Conservation (phyloP, 306 rosid species). For the Lathyrus oleraceus region DNA sequence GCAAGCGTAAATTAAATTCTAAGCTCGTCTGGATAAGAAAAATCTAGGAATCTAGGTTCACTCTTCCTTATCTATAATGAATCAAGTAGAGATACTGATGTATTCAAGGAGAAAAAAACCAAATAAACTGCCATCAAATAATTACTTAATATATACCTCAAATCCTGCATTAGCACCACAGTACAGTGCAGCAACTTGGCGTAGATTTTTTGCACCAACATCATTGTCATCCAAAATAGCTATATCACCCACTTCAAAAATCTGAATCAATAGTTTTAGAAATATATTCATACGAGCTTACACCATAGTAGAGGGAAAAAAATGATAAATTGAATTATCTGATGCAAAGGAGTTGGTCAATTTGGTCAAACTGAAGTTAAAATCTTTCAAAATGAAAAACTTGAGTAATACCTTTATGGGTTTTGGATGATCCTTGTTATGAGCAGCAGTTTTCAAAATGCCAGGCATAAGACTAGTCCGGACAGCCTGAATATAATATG, state of each 20-base stretch:
- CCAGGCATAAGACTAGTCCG: conserved; percentile 93
- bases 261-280: conserved; percentile 46
- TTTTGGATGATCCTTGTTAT: conserved; percentile 92
- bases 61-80: neutral
- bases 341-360: conserved; percentile 1
- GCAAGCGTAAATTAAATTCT: neutral
- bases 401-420: conserved; percentile 73
- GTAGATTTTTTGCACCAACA: conserved; percentile 81
- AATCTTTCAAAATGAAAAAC: conserved; percentile 10
- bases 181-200: conserved; percentile 77
- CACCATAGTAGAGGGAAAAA: neutral
- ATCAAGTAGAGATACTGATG: neutral
- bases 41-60: neutral
- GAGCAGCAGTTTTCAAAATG: conserved; percentile 77
- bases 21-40: neutral
- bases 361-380: neutral
- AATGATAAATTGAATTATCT: neutral
- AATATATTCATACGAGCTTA: neutral
- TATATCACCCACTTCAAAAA: conserved; percentile 93
- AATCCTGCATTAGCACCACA: conserved; percentile 89
- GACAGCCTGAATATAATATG: conserved; percentile 51
- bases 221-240: conserved; percentile 68
- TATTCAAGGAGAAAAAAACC: conserved; percentile 25
- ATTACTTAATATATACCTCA: conserved; percentile 59
- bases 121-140: conserved; percentile 14